phyloP scores from a whole-genome alignment of 192 early-diverging fungal species.

The Funneliformis geosporum region DNA sequence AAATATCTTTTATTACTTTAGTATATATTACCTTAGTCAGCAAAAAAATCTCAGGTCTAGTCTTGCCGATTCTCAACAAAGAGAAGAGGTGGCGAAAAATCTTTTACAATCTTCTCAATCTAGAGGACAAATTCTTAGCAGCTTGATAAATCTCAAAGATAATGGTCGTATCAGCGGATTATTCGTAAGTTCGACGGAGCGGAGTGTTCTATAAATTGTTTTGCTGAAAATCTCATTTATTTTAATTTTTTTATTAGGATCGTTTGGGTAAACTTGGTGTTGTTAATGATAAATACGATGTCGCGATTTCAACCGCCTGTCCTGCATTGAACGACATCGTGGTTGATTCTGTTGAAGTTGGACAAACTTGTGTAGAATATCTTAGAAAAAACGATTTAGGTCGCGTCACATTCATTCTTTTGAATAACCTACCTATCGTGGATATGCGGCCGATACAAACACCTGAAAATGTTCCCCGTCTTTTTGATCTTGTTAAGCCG shows the following conservation, averaged over 20 bases:
- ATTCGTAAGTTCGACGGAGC: slow-evolving; percentile 47
- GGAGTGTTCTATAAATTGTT: not conserved
- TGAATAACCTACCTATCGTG: slow-evolving; percentile 70
- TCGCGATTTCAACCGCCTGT: slow-evolving; percentile 92
- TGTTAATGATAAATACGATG: slow-evolving; percentile 92
- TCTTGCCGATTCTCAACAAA: slow-evolving; percentile 52
- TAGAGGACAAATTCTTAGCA: slow-evolving; percentile 67
- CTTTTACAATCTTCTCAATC: slow-evolving; percentile 64
- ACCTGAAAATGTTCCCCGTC: slow-evolving; percentile 77
- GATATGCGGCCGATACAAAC: slow-evolving; percentile 58
- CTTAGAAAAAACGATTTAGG: slow-evolving; percentile 85
- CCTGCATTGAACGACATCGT: slow-evolving; percentile 84
- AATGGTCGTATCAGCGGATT: slow-evolving; percentile 76
- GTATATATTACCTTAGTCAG: slow-evolving; percentile 41
- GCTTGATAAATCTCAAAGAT: slow-evolving; percentile 69
- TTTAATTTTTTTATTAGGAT: slow-evolving; percentile 48
- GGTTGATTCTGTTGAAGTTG: slow-evolving; percentile 84
- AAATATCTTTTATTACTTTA: slow-evolving; percentile 15
- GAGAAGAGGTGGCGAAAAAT: slow-evolving; percentile 69
- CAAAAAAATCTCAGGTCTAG: slow-evolving; percentile 45
- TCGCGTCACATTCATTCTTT: slow-evolving; percentile 78
- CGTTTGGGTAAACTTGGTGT: slow-evolving; percentile 95
- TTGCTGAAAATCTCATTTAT: too few species aligned
- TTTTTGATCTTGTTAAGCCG: slow-evolving; percentile 88
- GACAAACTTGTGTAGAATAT: slow-evolving; percentile 87